Percentiles rank a stretch among this genome's conserved stretches.
These are phyloP conservation scores for Xylaria hypoxylon DNA, from an alignment of 2,329 filamentous ascomycete species.

Conservation along the genomic window DNA sequence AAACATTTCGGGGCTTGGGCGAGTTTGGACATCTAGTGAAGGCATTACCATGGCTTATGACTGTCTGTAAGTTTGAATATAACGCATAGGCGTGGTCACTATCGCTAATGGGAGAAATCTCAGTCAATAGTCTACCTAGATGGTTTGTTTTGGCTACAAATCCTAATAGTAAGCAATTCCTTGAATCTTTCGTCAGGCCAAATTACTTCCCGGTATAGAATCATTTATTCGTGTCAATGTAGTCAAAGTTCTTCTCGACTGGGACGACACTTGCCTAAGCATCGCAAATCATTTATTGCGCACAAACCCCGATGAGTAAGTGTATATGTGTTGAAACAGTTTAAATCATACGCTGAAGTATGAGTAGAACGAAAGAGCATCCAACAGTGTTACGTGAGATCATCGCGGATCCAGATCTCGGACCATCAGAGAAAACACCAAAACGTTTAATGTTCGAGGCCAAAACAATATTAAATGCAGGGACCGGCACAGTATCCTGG, in stretches of 20 bases:
- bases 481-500: conserved; percentile 13
- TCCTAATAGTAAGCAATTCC: conserved; percentile 10
- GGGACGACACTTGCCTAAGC: conserved; percentile 13
- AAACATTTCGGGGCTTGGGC: conserved; percentile 1
- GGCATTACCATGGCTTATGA: neutral
- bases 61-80: neutral
- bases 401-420: conserved; percentile 15
- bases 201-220: neutral
- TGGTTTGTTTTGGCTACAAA: conserved; percentile 6
- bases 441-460: conserved; percentile 16
- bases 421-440: conserved; percentile 17
- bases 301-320: conserved; percentile 9
- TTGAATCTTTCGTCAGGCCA: neutral
- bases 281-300: conserved; percentile 7
- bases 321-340: neutral
- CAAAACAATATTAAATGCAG: conserved; percentile 15
- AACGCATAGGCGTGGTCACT: neutral
- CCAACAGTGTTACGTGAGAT: conserved; percentile 17
- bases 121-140: conserved; percentile 11
- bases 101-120: neutral
- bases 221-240: neutral
- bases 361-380: conserved; percentile 17
- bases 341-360: neutral
- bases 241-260: conserved; percentile 18
- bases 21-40: conserved; percentile 14